These are phyloP conservation scores for Fusarium algeriense DNA, from an alignment of 2,329 filamentous ascomycete genomes.

Conservation along the genomic window DNA sequence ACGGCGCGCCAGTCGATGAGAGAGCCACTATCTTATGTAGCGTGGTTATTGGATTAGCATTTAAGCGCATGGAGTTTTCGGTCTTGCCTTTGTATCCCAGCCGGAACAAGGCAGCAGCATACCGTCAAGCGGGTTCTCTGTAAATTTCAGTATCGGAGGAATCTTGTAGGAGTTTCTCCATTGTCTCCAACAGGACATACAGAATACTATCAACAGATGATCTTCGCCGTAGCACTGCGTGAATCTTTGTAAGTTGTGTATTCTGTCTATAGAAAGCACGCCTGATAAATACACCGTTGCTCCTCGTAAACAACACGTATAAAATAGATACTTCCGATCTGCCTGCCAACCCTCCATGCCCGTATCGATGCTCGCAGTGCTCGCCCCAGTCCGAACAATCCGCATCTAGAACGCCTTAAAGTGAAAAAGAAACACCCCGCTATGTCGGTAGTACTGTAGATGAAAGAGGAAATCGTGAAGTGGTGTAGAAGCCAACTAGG, in stretches of 20 bases:
- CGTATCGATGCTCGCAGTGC: slow-evolving; percentile 4
- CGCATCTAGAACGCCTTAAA: slow-evolving; percentile 40
- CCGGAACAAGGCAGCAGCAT: slow-evolving; percentile 2
- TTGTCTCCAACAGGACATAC: neutral
- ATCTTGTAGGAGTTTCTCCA: neutral
- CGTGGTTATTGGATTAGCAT: slow-evolving; percentile 28
- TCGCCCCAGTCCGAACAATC: slow-evolving; percentile 30
- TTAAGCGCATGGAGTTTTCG: slow-evolving; percentile 32
- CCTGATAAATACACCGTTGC: slow-evolving; percentile 33
- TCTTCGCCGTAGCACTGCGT: neutral
- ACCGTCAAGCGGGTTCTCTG: slow-evolving; percentile 1
- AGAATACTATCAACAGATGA: neutral
- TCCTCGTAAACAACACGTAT: slow-evolving; percentile 34
- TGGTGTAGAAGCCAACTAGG: neutral
- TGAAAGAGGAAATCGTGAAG: slow-evolving; percentile 32
- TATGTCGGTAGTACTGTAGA: slow-evolving; percentile 39
- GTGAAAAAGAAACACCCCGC: slow-evolving; percentile 38
- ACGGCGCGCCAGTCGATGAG: neutral
- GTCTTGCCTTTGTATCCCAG: slow-evolving; percentile 2
- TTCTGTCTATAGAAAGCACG: slow-evolving; percentile 31
- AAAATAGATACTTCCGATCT: slow-evolving; percentile 25
- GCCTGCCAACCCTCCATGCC: slow-evolving; percentile 28
- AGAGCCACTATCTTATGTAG: neutral
- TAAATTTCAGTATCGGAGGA: neutral
- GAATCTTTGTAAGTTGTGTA: slow-evolving; percentile 5